Base-by-base conservation (phyloP, 805 yeast genomes). In the Zygoascus ofunaensis region DNA sequence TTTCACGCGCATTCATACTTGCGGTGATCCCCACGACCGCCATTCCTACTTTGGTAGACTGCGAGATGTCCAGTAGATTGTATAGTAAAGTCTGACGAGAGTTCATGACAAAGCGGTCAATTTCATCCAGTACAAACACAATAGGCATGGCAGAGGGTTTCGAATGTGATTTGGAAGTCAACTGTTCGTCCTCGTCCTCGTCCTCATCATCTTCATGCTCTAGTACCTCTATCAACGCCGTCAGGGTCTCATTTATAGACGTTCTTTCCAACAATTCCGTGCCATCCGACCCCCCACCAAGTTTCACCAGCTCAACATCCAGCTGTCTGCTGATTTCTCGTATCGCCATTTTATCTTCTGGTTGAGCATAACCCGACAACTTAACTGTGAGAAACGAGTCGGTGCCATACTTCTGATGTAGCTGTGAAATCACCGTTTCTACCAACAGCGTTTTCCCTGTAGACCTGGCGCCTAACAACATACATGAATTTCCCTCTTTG, bases 41-140 rank as follows among this genome's bases (percentile, higher is more conserved):
- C 4, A 89, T 77, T 1, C 96, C 94, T 1, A 76, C 70, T 2
- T 75, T 70, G 17, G 77, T 71, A 37, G 77, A 67, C 57, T 87
- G 95, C 1, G 95, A 79, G 54, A 89, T 69, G 55, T 92, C 97
- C 58, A 92, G 84, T 37, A 92, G 64, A 55, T 89, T 90, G 60
- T 92, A 92, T 4, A 92, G 64, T 41, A 92, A 66, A 0, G 95
- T 83, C 60, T 92, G 98, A 50, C 85, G 80, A 12, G 74, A 70
- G 45, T 76, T 79, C 10, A 69, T 66, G 0, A 95, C 80, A 64
- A 82, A 92, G 33, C 71, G 68, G 44, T 92, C 97, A 46, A 90
- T 75, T 55, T 89, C 94, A 46, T 92, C 97, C 45, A 92, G 75
- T 2, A 87, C 64, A 54, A 92, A 80, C 0, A 92, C 65, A 3